A percentile compares a stretch with the other conserved stretches of the same genome.
These are phyloP conservation scores for Hondaea fermentalgiana DNA, from an alignment of 108 stramenopile genomes.

Conservation along the genomic window DNA sequence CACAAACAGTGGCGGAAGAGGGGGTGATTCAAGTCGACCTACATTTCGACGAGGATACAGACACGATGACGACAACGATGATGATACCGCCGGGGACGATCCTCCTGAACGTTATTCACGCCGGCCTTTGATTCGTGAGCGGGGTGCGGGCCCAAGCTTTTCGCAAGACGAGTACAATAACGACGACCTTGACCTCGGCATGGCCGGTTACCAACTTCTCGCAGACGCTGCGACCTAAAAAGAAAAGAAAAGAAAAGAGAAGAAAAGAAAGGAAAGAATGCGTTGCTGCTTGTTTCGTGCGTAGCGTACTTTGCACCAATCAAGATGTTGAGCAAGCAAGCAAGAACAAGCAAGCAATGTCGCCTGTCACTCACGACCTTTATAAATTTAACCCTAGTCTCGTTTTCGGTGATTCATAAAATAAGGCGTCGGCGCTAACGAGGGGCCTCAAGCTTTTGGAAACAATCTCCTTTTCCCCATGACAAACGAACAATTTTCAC, in stretches of 20 bases:
- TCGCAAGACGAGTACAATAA: constrained; percentile 1
- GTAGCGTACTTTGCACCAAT: too few relatives aligned
- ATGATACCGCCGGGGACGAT: neutral
- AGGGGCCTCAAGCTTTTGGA: too few relatives aligned
- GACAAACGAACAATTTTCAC: too few relatives aligned
- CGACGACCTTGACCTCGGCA: neutral
- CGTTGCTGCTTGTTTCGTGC: too few relatives aligned
- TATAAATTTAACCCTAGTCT: too few relatives aligned
- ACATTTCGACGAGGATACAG: neutral
- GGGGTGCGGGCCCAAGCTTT: neutral
- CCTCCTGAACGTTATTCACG: neutral
- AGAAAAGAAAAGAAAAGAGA: neutral
- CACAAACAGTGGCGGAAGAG: neutral
- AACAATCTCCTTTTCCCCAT: too few relatives aligned
- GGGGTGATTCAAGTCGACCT: neutral
- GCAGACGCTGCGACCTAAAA: neutral
- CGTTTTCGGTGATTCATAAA: too few relatives aligned
- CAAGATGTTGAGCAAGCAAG: too few relatives aligned
- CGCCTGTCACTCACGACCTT: too few relatives aligned
- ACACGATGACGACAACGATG: neutral
- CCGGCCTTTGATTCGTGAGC: neutral
- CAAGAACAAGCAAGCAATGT: too few relatives aligned
- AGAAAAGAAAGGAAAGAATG: neutral
- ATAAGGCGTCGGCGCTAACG: too few relatives aligned
- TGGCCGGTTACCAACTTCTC: neutral